Conservation (phyloP, 768 basidiomycete species). For the Suillus plorans region DNA sequence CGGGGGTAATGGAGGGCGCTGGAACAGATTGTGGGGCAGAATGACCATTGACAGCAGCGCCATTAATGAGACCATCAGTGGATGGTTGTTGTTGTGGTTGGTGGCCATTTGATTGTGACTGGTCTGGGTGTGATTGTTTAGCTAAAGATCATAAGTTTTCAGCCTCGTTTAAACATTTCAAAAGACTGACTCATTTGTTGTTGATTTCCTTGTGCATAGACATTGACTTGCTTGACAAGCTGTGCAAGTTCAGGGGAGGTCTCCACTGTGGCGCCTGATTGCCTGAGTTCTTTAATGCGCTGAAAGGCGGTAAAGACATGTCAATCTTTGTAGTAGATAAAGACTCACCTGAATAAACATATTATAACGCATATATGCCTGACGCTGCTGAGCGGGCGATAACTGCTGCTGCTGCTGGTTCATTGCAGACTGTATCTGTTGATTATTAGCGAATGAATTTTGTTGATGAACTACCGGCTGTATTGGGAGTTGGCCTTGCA, state of each 20-base stretch:
- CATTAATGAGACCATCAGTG: not conserved
- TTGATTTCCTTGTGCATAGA: slow-evolving; percentile 29
- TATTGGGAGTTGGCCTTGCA: slow-evolving; percentile 20
- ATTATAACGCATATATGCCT: not conserved
- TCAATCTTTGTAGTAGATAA: not conserved
- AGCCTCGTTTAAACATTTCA: not conserved
- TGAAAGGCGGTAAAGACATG: slow-evolving; percentile 20
- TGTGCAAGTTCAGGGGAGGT: slow-evolving; percentile 42
- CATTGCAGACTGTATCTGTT: slow-evolving; percentile 12
- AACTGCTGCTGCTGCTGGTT: not conserved
- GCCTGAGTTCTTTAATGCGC: slow-evolving; percentile 44
- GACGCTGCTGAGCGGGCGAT: slow-evolving; percentile 1
- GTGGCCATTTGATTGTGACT: slow-evolving; percentile 3
- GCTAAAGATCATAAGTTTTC: slow-evolving; percentile 9
- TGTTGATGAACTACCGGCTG: slow-evolving; percentile 12
- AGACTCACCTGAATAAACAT: not conserved
- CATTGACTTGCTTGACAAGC: slow-evolving; percentile 38
- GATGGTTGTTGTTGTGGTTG: slow-evolving; percentile 31
- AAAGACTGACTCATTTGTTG: slow-evolving; percentile 34
- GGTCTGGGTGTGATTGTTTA: slow-evolving; percentile 26
- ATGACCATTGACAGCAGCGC: slow-evolving; percentile 45
- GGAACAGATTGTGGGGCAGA: slow-evolving; percentile 36
- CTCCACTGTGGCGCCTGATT: slow-evolving; percentile 46
- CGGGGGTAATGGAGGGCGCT: slow-evolving; percentile 57
- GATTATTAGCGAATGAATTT: slow-evolving; percentile 14